These are phyloP conservation scores for Passiflora organensis DNA, from an alignment of 345 rosid genomes.

Conservation along the genomic window DNA sequence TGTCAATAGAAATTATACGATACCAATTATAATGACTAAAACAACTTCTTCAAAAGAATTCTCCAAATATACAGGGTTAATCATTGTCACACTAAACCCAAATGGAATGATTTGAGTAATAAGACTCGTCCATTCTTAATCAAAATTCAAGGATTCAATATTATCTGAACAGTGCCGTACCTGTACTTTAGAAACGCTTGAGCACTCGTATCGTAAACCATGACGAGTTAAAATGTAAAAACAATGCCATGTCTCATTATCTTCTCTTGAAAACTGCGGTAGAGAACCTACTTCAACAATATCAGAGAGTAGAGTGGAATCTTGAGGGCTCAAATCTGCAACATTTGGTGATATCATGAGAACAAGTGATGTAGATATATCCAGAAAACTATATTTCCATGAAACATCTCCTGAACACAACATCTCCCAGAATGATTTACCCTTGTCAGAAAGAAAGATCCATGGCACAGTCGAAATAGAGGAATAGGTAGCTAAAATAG, in stretches of 20 bases:
- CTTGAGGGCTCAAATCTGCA: constrained; percentile 95
- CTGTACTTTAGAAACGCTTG: constrained; percentile 65
- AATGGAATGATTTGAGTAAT: too few species aligned
- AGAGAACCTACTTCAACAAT: constrained; percentile 64
- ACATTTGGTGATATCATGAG: not conserved
- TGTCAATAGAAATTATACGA: not conserved
- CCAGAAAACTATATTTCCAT: not conserved
- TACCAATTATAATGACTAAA: too few species aligned
- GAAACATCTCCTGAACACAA: not conserved
- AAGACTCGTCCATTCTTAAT: too few species aligned
- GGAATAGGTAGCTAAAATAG: not conserved
- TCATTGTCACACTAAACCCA: too few species aligned
- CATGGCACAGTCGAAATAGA: not conserved
- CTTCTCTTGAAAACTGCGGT: constrained; percentile 66
- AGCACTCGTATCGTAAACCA: constrained; percentile 83
- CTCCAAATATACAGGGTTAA: too few species aligned
- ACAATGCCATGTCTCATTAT: constrained; percentile 47
- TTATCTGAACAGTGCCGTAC: constrained; percentile 21
- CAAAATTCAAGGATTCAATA: not conserved
- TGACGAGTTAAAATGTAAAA: constrained; percentile 68
- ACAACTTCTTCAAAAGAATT: too few species aligned
- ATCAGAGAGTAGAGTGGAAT: constrained; percentile 77
- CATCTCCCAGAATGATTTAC: too few species aligned
- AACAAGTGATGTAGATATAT: not conserved
- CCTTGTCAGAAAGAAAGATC: too few species aligned